Base-by-base conservation (phyloP, 768 basidiomycete genomes). In the Kwoniella pini region DNA sequence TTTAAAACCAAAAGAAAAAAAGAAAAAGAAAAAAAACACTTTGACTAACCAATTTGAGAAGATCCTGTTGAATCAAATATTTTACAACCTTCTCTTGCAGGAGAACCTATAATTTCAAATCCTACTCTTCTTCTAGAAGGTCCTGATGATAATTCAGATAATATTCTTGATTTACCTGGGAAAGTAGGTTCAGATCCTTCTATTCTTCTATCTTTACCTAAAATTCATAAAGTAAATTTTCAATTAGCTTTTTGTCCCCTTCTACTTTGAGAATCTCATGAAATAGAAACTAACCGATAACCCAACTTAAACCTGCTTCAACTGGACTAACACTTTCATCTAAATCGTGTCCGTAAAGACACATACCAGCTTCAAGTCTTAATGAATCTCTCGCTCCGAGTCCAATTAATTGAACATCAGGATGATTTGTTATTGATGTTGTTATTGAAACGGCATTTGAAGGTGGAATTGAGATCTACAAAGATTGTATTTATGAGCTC, bases 311-410 rank as follows among this genome's bases (percentile, higher is more conserved):
- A 10, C 88, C 94, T 2, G 91, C 96, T 79, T 98, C 95, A 2
- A 96, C 85, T 0, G 92, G 91, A 0, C 85, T 86, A 2, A 88
- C 90, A 43, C 81, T 81, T 79, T 98, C 94, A 75, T 94, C 88
- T 15, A 98, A 81, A 70, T 98, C 95, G 67, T 91, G 87, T 0
- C 96, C 96, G 73, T 98, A 96, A 30, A 99, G 81, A 78, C 95
- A 98, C 86, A 98, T 88, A 11, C 95, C 95, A 0, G 95, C 95
- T 79, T 98, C 96, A 40, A 98, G 81, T 22, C 95, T 85, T n/a
- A 99, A 81, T 64, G 88, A 91, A 75, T 98, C 96, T 36, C 96
- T 84, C 3, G 94, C 91, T 26, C 91, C 95, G 3, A 99, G 84
- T 13, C 96, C 95, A 0, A 89, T 87, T 4, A 96, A 82, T 76